Percentiles rank a stretch among this genome's conserved stretches.
Evolutionary conservation across 768 basidiomycete genomes (phyloP).

Genomic region (Leccinum uliginosum): DNA sequence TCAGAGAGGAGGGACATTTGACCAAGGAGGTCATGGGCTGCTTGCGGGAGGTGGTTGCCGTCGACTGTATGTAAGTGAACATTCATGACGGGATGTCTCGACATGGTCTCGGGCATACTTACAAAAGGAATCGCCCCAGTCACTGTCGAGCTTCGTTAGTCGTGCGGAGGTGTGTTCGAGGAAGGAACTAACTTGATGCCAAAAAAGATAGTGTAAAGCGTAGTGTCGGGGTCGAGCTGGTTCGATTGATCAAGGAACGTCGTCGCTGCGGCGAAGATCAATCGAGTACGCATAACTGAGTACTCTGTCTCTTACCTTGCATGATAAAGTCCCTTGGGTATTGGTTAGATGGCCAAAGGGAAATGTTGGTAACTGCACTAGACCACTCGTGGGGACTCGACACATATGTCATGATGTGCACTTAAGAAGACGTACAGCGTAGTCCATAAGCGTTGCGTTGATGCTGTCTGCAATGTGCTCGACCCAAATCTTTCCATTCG

Average conservation of each 20-base stretch:
- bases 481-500: constrained; percentile 49
- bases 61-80: constrained; percentile 29
- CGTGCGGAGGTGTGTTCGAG: neutral
- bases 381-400: constrained; percentile 23
- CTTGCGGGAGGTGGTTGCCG: constrained; percentile 43
- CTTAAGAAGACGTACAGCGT: constrained; percentile 37
- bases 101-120: neutral
- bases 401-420: neutral
- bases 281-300: neutral
- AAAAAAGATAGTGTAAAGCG: constrained; percentile 50
- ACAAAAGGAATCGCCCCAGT: constrained; percentile 43
- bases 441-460: constrained; percentile 43
- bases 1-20: constrained; percentile 45
- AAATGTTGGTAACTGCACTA: constrained; percentile 44
- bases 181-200: constrained; percentile 45
- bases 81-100: neutral
- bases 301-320: constrained; percentile 34
- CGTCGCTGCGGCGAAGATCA: constrained; percentile 27
- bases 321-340: constrained; percentile 44
- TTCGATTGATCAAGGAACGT: constrained; percentile 44
- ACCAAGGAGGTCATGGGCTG: constrained; percentile 39
- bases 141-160: constrained; percentile 27
- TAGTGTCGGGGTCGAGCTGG: constrained; percentile 41
- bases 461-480: constrained; percentile 40
- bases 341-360: constrained; percentile 49